These are phyloP conservation scores for Claviceps paspali DNA, from an alignment of 2,329 filamentous ascomycete genomes.

Conservation along the genomic window DNA sequence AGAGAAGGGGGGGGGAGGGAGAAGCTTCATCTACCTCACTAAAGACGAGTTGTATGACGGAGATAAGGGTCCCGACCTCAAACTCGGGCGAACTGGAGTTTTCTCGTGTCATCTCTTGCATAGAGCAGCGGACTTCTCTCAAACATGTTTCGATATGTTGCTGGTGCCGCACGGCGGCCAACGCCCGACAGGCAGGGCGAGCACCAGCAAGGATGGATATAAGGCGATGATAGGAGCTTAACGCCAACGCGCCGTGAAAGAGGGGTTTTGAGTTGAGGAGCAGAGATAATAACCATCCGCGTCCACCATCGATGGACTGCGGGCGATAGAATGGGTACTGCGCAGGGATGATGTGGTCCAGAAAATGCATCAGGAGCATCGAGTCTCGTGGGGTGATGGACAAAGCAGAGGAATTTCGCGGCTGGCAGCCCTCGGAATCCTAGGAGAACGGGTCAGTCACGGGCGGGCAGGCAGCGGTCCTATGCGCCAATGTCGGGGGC, in stretches of 20 bases:
- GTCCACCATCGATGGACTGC: conserved; percentile 11
- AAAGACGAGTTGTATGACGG: neutral
- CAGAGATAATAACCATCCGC: conserved; percentile 15
- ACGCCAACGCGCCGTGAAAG: conserved; percentile 12
- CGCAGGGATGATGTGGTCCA: conserved; percentile 15
- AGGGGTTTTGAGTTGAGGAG: conserved; percentile 9
- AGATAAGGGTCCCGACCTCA: neutral
- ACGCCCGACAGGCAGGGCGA: neutral
- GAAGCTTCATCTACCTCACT: neutral
- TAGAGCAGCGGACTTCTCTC: neutral
- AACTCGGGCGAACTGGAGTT: neutral
- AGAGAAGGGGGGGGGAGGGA: neutral
- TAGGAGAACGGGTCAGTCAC: neutral
- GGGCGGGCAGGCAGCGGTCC: too few species aligned
- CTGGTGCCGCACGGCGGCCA: neutral
- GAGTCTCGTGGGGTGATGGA: conserved; percentile 10
- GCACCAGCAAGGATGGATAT: conserved; percentile 1
- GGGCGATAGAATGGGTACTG: conserved; percentile 14
- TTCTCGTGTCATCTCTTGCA: neutral
- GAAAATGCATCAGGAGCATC: conserved; percentile 14
- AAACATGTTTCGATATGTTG: neutral
- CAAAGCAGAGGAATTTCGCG: neutral
- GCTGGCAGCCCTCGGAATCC: neutral
- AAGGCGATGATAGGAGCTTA: conserved; percentile 15
- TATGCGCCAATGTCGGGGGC: too few species aligned